Evolutionary conservation across 1,284 basidiomycete species (phyloP).

Genomic region (Apiotrichum domesticum): DNA sequence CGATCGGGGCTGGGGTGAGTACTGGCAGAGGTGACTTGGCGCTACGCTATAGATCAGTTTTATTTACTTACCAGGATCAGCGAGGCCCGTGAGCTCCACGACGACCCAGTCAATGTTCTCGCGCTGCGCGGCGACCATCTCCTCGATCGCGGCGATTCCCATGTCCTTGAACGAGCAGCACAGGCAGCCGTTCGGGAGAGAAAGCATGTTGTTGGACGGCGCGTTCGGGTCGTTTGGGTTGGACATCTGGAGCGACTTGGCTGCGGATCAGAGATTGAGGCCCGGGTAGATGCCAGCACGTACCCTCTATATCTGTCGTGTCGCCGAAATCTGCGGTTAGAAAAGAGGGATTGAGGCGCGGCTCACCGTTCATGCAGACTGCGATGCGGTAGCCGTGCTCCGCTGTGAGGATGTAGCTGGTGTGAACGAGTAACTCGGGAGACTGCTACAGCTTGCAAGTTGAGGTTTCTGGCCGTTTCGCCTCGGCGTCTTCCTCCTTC

Average conservation of each 20-base stretch:
- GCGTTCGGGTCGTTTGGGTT: constrained; percentile 49
- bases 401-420: constrained; percentile 73
- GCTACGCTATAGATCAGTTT: no score
- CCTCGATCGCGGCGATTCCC: constrained; percentile 66
- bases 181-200: constrained; percentile 85
- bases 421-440: no score
- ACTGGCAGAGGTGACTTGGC: no score
- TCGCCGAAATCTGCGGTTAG: constrained; percentile 44
- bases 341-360: no score
- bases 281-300: constrained; percentile 1
- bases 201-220: constrained; percentile 55
- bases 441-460: no score
- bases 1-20: constrained; percentile 55
- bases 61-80: constrained; percentile 66
- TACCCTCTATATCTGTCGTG: constrained; percentile 49
- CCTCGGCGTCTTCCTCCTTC: no score
- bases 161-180: constrained; percentile 91
- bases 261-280: constrained; percentile 4
- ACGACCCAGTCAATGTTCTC: constrained; percentile 80
- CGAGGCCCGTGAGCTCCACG: constrained; percentile 86
- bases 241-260: constrained; percentile 53
- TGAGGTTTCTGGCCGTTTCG: no score
- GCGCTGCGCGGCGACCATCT: no score
- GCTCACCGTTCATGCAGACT: constrained; percentile 82
- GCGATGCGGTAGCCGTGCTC: constrained; percentile 89